A percentile compares a stretch with the other conserved stretches of the same genome.
Conservation (phyloP, 1,284 basidiomycete genomes). For the Ustilago loliicola region DNA sequence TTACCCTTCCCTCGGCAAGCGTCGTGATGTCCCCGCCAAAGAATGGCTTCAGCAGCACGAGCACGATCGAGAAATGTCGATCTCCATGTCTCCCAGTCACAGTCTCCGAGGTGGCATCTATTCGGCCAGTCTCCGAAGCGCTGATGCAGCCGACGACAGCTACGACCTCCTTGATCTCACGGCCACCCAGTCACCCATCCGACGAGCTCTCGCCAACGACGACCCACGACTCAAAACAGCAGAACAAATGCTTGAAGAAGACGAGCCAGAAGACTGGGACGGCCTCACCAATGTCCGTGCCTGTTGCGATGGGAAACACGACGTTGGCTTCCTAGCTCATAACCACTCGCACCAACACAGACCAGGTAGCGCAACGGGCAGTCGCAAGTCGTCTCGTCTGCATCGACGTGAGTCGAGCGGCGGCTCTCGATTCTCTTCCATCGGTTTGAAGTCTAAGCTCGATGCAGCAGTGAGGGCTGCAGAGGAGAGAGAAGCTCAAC, state of each 20-base stretch:
- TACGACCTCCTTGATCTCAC: constrained; percentile 50
- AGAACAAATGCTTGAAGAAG: constrained; percentile 74
- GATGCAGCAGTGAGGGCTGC: constrained; percentile 37
- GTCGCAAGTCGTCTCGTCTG: constrained; percentile 39
- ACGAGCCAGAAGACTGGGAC: constrained; percentile 87
- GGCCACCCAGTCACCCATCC: constrained; percentile 43
- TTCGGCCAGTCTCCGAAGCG: constrained; percentile 35
- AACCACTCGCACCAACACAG: constrained; percentile 33
- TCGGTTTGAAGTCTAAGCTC: constrained; percentile 46
- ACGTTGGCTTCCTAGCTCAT: constrained; percentile 71
- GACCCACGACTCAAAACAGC: constrained; percentile 63
- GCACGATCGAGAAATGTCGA: constrained; percentile 44
- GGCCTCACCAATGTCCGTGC: constrained; percentile 81
- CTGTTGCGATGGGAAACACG: constrained; percentile 91
- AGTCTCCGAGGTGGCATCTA: constrained; percentile 35
- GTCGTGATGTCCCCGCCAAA: constrained; percentile 86
- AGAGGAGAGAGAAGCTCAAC: constrained; percentile 27
- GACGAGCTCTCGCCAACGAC: constrained; percentile 37
- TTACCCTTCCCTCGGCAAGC: constrained; percentile 76
- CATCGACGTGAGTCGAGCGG: constrained; percentile 42
- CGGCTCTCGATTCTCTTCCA: constrained; percentile 31
- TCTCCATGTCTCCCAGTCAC: constrained; percentile 42
- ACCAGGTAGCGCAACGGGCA: constrained; percentile 16
- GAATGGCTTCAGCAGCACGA: constrained; percentile 77
- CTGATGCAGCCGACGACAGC: constrained; percentile 29